Base-by-base conservation (phyloP, 768 basidiomycete genomes). In the Tephrocybe rancida region DNA sequence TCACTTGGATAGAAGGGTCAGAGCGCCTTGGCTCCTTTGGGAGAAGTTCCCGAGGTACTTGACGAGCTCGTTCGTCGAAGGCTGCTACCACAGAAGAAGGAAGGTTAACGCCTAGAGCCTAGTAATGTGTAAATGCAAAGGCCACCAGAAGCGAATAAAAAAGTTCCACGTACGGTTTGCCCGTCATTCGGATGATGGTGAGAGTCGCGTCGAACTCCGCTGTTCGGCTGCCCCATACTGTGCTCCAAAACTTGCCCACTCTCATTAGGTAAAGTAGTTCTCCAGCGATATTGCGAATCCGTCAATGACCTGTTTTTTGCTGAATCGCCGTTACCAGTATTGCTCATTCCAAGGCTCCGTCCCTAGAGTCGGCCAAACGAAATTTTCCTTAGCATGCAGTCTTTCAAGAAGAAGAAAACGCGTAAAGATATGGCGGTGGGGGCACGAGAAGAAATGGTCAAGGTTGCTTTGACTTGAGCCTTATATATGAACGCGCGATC, bases 51-150 rank as follows among this genome's bases (percentile, higher is more conserved):
- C 14, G 19, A 16, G 37, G 7, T 7, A 10, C 21, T n/a, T 3
- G 5, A 5, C 48, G 21, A 26, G 13, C 24, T 38, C 29, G 30
- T 14, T n/a, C 48, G 2, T 24, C 48, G 22, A 50, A 55, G 29
- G 54, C 48, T 1, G 44, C 54, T 10, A 55, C 21, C 7, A 55
- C 54, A 1, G 54, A 55, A 30, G 54, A 55, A 3, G 54, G 54
- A 45, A 50, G 2, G 1, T 34, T 38, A 16, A 37, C 34, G 11
- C 32, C 44, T 10, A 46, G 4, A 30, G 44, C 18, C 52, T 53
- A 30, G 3, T n/a, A n/a, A 13, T 16, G 25, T 41, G 32, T 16
- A 16, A 29, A 25, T 38, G 44, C 37, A 47, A 38, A 35, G n/a
- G 3, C 9, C 35, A 13, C n/a, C 39, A 13, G 16, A 19, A 32